phyloP scores from a whole-genome alignment of 768 basidiomycete species.

The Neoboletus magnificus region DNA sequence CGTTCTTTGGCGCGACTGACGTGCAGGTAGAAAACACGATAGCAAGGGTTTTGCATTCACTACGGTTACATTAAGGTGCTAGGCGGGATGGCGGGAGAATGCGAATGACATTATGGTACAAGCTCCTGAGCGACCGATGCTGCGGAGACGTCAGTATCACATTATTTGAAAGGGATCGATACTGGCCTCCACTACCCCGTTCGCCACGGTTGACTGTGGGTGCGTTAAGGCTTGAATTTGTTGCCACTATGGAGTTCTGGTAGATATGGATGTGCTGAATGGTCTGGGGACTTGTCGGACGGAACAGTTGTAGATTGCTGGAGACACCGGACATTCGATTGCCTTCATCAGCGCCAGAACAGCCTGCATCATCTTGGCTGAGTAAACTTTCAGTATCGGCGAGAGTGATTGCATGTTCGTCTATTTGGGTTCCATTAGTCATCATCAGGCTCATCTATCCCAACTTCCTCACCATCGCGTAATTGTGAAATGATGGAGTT shows the following conservation, averaged over 20 bases:
- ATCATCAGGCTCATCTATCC: neutral
- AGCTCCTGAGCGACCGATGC: neutral
- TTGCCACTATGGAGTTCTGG: conserved; percentile 1
- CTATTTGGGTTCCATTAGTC: neutral
- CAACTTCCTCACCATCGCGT: neutral
- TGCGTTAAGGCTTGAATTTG: conserved; percentile 1
- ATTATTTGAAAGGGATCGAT: neutral
- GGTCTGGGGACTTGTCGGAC: neutral
- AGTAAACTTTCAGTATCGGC: neutral
- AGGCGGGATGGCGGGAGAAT: neutral
- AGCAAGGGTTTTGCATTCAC: neutral
- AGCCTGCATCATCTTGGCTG: neutral
- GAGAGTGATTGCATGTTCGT: neutral
- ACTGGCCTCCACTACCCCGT: neutral
- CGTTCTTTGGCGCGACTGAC: neutral
- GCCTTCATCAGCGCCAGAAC: neutral
- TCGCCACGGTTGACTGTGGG: neutral
- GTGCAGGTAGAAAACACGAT: neutral
- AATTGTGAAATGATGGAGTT: neutral
- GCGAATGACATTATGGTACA: neutral
- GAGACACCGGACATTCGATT: neutral
- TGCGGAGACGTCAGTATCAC: neutral
- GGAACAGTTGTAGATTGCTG: neutral
- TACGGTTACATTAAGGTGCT: neutral
- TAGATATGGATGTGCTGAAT: neutral